These are phyloP conservation scores for Rhynchosporium agropyri DNA, from an alignment of 2,329 filamentous ascomycete species.

Conservation along the genomic window DNA sequence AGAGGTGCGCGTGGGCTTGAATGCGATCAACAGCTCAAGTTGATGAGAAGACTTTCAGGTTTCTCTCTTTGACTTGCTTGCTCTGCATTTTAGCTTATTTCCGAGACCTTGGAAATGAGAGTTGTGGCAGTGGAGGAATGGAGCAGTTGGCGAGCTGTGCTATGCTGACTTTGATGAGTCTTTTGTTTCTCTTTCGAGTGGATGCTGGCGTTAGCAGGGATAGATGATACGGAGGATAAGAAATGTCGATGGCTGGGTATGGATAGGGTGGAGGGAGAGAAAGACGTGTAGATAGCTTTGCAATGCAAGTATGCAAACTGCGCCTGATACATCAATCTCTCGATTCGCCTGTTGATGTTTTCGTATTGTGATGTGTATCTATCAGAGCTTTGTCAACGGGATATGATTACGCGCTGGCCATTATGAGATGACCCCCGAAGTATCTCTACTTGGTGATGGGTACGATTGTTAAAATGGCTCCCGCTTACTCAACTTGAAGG, in stretches of 20 bases:
- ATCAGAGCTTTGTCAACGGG: too few species aligned
- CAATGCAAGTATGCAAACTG: constrained; percentile 24
- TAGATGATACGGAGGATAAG: constrained; percentile 19
- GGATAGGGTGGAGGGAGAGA: constrained; percentile 9
- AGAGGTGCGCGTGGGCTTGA: neutral
- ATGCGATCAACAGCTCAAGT: constrained; percentile 8
- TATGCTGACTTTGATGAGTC: constrained; percentile 8
- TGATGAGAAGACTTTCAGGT: constrained; percentile 18
- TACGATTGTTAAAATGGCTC: too few species aligned
- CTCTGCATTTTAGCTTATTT: neutral
- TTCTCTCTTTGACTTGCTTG: neutral
- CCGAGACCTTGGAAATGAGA: neutral
- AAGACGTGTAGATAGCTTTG: constrained; percentile 30
- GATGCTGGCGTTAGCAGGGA: constrained; percentile 26
- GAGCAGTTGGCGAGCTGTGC: constrained; percentile 15
- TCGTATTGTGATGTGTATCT: too few species aligned
- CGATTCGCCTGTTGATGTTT: too few species aligned
- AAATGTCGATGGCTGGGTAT: neutral
- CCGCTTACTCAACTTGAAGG: too few species aligned
- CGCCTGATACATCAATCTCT: neutral
- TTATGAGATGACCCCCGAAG: too few species aligned
- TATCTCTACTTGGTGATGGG: too few species aligned
- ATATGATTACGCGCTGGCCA: too few species aligned
- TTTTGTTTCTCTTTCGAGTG: constrained; percentile 20
- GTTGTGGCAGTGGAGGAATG: neutral